Evolutionary conservation across 2,329 filamentous ascomycete genomes (phyloP), one percentile per base, ranked within the genome.

Genomic region (Paracamarosporium sp.): DNA sequence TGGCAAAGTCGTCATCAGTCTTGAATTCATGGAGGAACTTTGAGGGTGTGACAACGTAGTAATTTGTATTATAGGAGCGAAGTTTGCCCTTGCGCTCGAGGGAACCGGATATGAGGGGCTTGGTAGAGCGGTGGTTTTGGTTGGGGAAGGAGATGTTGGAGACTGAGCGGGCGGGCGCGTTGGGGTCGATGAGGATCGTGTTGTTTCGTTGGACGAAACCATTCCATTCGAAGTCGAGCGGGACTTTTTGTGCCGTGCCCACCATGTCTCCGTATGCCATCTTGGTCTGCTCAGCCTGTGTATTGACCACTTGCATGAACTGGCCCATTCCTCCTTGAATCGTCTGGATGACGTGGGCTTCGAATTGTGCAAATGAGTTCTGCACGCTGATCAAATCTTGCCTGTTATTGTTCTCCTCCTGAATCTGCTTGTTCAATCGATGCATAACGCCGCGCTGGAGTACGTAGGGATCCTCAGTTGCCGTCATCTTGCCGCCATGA

Each of bases 11-110:
- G 70, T 98, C 94, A 73, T 91, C 90, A 71, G 96, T 93, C 80
- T 96, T 96, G 84, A 96, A 99, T 78, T 97, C 93, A 80, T 99
- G 95, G 57, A 99, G 80, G 79, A 90, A 99, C 71, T 91, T 92
- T 56, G 91, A 86, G 0, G 92, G 90, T 0, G 93, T 96, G 46
- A 98, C 87, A 55, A 95, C 94, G 73, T 97, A 99, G 83, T 96
- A 97, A 55, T 86, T 87, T 0, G 90, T 86, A 62, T 87, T 88
- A 78, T 91, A 95, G 78, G 90, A 84, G 69, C 92, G 86, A 76
- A 96, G 90, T 67, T 93, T 90, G 60, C 90, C 92, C 80, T 97
- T 98, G 72, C 92, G 90, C 81, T 97, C 92, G 47, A 99, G 85
- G 0, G 87, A 89, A 36, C 95, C 95, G 70, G 96, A 92, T 64